A percentile compares a stretch with the other conserved stretches of the same genome.
Conservation (phyloP, 371 early-diverging fungal species). For the Apophysomyces sp. region DNA sequence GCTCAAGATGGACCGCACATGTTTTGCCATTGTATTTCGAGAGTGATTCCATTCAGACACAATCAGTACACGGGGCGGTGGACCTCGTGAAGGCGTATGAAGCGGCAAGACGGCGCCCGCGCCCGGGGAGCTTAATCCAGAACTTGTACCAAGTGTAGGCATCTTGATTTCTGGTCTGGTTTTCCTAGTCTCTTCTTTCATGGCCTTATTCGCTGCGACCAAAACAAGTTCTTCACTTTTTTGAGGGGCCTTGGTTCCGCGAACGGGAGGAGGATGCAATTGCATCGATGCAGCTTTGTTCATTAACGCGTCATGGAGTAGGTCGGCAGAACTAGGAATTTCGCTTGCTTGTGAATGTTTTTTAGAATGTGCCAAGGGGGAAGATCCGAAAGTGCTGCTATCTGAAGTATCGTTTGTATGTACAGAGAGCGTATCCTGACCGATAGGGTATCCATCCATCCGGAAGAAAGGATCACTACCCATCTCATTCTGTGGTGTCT, state of each 20-base stretch:
- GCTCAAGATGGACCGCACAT: conserved; percentile 35
- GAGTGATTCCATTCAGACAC: conserved; percentile 45
- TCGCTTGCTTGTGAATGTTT: conserved; percentile 26
- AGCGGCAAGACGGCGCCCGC: conserved; percentile 29
- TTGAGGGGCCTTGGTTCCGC: conserved; percentile 3
- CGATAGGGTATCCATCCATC: conserved; percentile 32
- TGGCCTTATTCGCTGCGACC: neutral
- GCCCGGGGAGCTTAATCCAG: conserved; percentile 14
- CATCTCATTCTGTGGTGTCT: conserved; percentile 54
- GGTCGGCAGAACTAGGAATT: conserved; percentile 17
- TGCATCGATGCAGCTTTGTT: conserved; percentile 43
- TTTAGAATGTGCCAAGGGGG: conserved; percentile 25
- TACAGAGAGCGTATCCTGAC: neutral
- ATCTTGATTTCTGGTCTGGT: conserved; percentile 9
- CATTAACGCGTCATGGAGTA: conserved; percentile 35
- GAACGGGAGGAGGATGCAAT: conserved; percentile 37
- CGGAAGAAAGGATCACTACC: conserved; percentile 47
- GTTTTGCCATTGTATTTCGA: conserved; percentile 36
- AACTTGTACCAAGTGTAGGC: conserved; percentile 13
- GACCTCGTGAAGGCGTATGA: conserved; percentile 30
- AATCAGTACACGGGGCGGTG: conserved; percentile 34
- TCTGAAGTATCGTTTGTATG: neutral
- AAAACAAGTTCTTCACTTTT: neutral
- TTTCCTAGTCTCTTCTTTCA: neutral
- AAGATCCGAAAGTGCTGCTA: conserved; percentile 12